Evolutionary conservation across 1,139 yeast species (phyloP), one percentile per base, ranked within the genome.

Genomic region (Blastobotrys elegans): DNA sequence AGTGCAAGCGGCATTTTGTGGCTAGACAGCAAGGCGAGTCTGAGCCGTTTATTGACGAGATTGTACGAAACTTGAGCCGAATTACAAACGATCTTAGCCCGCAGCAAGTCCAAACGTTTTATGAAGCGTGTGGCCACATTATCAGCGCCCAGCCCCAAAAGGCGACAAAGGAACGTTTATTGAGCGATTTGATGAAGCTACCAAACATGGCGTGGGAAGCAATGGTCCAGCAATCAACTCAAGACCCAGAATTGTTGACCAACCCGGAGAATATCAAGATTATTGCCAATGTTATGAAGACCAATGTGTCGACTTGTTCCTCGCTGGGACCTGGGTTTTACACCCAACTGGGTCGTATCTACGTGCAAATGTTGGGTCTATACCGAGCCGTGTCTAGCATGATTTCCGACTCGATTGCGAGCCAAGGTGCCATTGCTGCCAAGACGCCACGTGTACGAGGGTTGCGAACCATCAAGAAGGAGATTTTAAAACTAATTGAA

Each of bases 141-240:
- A 80, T 92, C 38, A 80, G 92, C 50, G 96, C 97, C 7, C 97
- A 90, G 66, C 73, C 79, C 22, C 75, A 74, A 48, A 67, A 74
- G 44, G 73, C 74, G 48, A 78, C 77, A 14, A 82, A 95, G 64
- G 90, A 86, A 54, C 77, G 82, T 52, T 73, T 90, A 50, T 75
- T 92, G 50, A 67, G 74, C 46, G 94, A 88, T 47, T 75, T 92
- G 58, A 92, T 92, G 98, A 76, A 79, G 42, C 71, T 89, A 55
- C 98, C 98, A 45, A 92, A 94, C 66, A 76, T 82, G 73, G 97
- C 97, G 1, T 92, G 98, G 98, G 77, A 74, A 52, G 85, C 92
- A 18, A 87, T 92, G 59, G 86, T 90, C 50, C 80, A 83, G 62
- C 87, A 86, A 65, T 90, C 96, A n/a, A 82, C 84, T 21, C 84